A percentile compares a stretch with the other conserved stretches of the same genome.
phyloP scores from a whole-genome alignment of 257 asterid species.

The Nicotiana tabacum region DNA sequence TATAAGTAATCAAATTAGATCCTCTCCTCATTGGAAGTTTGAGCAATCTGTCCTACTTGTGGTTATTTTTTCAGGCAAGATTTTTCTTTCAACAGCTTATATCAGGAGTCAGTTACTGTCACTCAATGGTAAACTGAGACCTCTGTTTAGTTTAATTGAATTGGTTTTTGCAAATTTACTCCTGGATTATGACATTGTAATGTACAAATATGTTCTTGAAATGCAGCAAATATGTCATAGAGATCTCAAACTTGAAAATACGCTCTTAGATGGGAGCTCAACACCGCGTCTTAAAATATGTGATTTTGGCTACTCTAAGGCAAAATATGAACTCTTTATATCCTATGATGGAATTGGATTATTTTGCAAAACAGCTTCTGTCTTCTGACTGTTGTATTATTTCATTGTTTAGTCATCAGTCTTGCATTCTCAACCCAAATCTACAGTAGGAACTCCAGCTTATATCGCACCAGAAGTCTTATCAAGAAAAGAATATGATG shows the following conservation, averaged over 20 bases:
- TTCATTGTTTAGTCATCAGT: slow-evolving; percentile 49
- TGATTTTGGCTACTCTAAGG: slow-evolving; percentile 84
- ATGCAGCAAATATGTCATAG: slow-evolving; percentile 80
- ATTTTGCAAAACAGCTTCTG: not conserved
- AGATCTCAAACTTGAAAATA: slow-evolving; percentile 81
- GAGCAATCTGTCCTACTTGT: not conserved
- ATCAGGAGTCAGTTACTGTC: slow-evolving; percentile 79
- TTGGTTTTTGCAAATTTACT: not conserved
- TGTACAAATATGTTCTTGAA: not conserved
- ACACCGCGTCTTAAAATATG: slow-evolving; percentile 70
- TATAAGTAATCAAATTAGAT: not conserved
- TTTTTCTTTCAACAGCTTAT: slow-evolving; percentile 70
- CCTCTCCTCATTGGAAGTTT: not conserved
- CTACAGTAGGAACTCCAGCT: slow-evolving; percentile 93
- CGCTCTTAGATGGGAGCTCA: slow-evolving; percentile 64
- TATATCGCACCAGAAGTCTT: slow-evolving; percentile 90
- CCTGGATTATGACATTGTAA: not conserved
- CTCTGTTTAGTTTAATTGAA: not conserved
- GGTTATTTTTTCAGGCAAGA: slow-evolving; percentile 46
- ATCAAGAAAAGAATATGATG: slow-evolving; percentile 72
- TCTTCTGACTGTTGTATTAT: not conserved
- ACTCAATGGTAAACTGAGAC: slow-evolving; percentile 49
- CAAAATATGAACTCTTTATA: slow-evolving; percentile 1
- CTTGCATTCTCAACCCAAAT: slow-evolving; percentile 87
- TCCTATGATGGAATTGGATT: not conserved